Base-by-base conservation (phyloP, 2,329 filamentous ascomycete species). In the Myriosclerotinia duriaeana region DNA sequence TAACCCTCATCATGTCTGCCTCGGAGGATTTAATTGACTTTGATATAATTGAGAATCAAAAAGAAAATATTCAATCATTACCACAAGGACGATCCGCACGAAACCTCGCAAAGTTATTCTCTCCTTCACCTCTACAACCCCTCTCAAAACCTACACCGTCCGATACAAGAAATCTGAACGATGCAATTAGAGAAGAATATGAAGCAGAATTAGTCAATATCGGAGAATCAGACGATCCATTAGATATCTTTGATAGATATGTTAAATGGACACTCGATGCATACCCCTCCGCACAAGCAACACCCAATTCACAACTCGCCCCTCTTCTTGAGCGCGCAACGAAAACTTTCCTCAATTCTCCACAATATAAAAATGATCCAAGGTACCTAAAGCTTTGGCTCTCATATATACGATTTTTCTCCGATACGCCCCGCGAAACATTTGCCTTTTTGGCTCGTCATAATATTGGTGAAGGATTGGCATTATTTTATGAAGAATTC, bases 401-500 rank as follows among this genome's bases (percentile, higher is more conserved):
- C 40, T 88, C 93, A 75, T 99, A 98, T 78, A 96, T 98, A 74
- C 85, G 89, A 62, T 87, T 97, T 73, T 98, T 98, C 79, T 91
- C 92, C 5, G 95, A 98, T 76, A 84, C 92, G n/a, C 93, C 94
- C 2, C 88, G 94, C 63, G 95, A 99, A 78, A 92, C 91, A 0
- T 99, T 93, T 76, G 87, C 95, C 56, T 99, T 96, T 76, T 83
- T 99, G 46, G 89, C 94, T 15, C 90, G 93, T 61, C 93, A 99
- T 76, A 85, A 84, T 69, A 92, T 99, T 68, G 95, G 94, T 68
- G 93, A 97, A 74, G 82, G 84, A 0, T 84, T 99, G 3, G 95
- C 95, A 1, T 81, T 98, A 4, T 99, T 93, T 78, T 99, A 99
- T 78, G 95, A 99, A 77, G 95, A 98, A 75, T 99, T 96, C 76